phyloP scores from a whole-genome alignment of 2,329 filamentous ascomycete species.

The Phaeoacremonium minimum region DNA sequence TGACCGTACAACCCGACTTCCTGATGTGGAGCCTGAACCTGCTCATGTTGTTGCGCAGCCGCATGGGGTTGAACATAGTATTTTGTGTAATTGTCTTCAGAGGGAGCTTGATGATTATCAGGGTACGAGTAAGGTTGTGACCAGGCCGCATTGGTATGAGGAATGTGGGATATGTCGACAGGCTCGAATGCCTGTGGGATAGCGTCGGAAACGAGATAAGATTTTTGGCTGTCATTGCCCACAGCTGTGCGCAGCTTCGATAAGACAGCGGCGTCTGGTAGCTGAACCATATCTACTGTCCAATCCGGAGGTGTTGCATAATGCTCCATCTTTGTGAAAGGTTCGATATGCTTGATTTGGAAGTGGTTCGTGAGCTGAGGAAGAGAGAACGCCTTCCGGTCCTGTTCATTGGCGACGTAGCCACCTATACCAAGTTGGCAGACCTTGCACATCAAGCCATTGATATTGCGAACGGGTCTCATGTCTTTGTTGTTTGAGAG shows the following conservation, averaged over 20 bases:
- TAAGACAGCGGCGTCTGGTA: conserved; percentile 28
- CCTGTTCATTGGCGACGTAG: conserved; percentile 18
- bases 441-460: conserved; percentile 49
- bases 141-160: conserved; percentile 5
- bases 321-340: conserved; percentile 13
- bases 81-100: conserved; percentile 1
- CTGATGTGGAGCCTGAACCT: background rate
- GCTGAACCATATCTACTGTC: conserved; percentile 40
- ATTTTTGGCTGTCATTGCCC: conserved; percentile 24
- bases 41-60: background rate
- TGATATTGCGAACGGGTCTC: conserved; percentile 49
- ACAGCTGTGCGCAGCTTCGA: conserved; percentile 19
- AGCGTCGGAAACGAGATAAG: conserved; percentile 29
- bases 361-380: conserved; percentile 58
- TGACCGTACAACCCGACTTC: too few relatives aligned
- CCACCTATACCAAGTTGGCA: conserved; percentile 37
- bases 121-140: conserved; percentile 17
- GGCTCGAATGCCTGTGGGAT: conserved; percentile 27
- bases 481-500: conserved; percentile 53
- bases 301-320: conserved; percentile 30
- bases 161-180: conserved; percentile 1
- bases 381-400: conserved; percentile 45
- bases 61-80: conserved; percentile 4
- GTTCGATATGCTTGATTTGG: conserved; percentile 35
- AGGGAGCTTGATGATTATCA: too few relatives aligned